phyloP scores from a whole-genome alignment of 2,329 filamentous ascomycete species.

The Penicillium frequentans region DNA sequence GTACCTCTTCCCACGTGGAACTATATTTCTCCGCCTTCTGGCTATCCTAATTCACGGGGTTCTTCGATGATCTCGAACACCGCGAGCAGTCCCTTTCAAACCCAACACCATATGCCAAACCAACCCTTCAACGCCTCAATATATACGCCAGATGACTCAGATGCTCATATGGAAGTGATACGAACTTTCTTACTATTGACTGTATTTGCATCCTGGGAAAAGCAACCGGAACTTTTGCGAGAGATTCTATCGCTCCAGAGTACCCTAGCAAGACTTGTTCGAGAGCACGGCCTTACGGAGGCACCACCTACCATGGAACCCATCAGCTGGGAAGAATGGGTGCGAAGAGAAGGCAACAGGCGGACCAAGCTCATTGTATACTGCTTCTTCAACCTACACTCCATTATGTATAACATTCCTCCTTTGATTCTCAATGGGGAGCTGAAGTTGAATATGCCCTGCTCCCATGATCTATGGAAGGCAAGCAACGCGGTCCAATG shows the following conservation, averaged over 20 bases:
- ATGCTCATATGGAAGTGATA: slow-evolving; percentile 52
- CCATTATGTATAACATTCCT: slow-evolving; percentile 62
- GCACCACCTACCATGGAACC: slow-evolving; percentile 35
- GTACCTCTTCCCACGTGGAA: slow-evolving; percentile 44
- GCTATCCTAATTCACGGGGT: slow-evolving; percentile 41
- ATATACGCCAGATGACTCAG: slow-evolving; percentile 42
- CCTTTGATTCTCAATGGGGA: slow-evolving; percentile 58
- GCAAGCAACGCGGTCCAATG: slow-evolving; percentile 53
- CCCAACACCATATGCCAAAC: slow-evolving; percentile 29
- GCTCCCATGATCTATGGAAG: slow-evolving; percentile 56
- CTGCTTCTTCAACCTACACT: slow-evolving; percentile 61
- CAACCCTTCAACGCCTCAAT: slow-evolving; percentile 34
- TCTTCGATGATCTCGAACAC: slow-evolving; percentile 45
- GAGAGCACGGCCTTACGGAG: slow-evolving; percentile 53
- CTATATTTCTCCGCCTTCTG: slow-evolving; percentile 37
- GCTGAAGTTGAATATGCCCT: slow-evolving; percentile 55
- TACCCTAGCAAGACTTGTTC: slow-evolving; percentile 55
- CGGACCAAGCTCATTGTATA: slow-evolving; percentile 59
- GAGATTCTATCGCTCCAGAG: slow-evolving; percentile 60
- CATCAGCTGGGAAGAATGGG: slow-evolving; percentile 56
- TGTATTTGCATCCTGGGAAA: slow-evolving; percentile 61
- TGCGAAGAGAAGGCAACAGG: slow-evolving; percentile 53
- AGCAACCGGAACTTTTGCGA: slow-evolving; percentile 56
- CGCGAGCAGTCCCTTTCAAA: slow-evolving; percentile 45
- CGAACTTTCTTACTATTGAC: slow-evolving; percentile 55